Evolutionary conservation across 352 stramenopile genomes (phyloP).

Genomic region (Phytophthora megakarya): DNA sequence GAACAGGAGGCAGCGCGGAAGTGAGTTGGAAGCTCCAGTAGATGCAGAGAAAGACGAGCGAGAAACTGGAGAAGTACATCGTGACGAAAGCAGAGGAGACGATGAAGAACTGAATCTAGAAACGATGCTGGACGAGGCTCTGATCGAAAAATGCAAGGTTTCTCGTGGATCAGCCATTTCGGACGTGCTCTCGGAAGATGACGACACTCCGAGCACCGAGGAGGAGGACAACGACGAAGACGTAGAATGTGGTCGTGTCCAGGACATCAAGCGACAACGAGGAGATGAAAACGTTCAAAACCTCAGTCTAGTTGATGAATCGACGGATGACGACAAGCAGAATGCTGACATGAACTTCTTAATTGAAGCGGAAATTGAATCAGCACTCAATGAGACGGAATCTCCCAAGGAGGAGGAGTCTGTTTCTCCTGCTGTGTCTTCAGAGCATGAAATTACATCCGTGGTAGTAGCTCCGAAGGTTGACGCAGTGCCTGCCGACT

Average conservation of each 20-base stretch:
- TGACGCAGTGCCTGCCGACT: neutral
- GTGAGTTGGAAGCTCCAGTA: neutral
- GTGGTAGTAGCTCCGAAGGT: neutral
- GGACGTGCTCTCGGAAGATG: slow-evolving; percentile 40
- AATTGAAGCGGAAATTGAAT: slow-evolving; percentile 1
- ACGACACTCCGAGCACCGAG: slow-evolving; percentile 22
- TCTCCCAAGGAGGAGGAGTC: slow-evolving; percentile 7
- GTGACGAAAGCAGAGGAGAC: neutral
- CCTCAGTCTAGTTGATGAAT: slow-evolving; percentile 18
- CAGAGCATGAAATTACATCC: neutral
- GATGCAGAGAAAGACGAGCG: neutral
- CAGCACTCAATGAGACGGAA: neutral
- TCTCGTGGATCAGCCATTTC: slow-evolving; percentile 23
- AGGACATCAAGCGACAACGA: neutral
- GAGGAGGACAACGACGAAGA: slow-evolving; percentile 22
- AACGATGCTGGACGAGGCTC: slow-evolving; percentile 26
- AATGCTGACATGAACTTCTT: neutral
- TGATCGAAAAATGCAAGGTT: slow-evolving; percentile 33
- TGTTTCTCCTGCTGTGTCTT: neutral
- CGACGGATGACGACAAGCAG: slow-evolving; percentile 2
- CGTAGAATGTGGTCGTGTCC: neutral
- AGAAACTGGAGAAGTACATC: neutral
- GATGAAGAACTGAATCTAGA: slow-evolving; percentile 23
- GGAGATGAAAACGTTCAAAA: slow-evolving; percentile 10
- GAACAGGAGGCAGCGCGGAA: neutral